phyloP scores from a whole-genome alignment of 1,284 basidiomycete species.

The Cryptococcus wingfieldii region DNA sequence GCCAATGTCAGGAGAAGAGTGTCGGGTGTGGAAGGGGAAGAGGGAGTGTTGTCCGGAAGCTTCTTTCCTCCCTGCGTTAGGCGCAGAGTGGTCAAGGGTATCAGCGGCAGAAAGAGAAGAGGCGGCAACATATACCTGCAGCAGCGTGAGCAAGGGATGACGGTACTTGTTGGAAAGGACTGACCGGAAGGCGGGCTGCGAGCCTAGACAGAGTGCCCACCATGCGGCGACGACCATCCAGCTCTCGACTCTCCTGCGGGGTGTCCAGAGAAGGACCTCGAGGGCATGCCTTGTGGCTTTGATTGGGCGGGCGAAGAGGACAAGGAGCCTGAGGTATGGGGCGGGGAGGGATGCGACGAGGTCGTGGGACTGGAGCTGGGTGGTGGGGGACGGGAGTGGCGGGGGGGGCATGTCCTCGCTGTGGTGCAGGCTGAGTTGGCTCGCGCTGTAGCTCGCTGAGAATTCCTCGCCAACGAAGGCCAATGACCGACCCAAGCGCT shows the following conservation, averaged over 20 bases:
- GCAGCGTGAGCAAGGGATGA: not conserved
- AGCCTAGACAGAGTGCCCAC: constrained; percentile 72
- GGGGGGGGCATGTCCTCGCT: not conserved
- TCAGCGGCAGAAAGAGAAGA: constrained; percentile 34
- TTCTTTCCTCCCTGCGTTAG: constrained; percentile 51
- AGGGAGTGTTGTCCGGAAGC: constrained; percentile 18
- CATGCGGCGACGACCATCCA: constrained; percentile 64
- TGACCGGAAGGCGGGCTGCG: constrained; percentile 58
- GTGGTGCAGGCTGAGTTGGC: not conserved
- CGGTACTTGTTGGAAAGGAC: constrained; percentile 21
- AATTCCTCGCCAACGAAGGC: no score
- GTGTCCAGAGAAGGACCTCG: constrained; percentile 63
- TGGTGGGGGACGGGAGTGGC: constrained; percentile 1
- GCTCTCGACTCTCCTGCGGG: constrained; percentile 59
- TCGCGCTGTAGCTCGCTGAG: no score
- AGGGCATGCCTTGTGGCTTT: constrained; percentile 52
- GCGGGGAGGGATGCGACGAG: constrained; percentile 44
- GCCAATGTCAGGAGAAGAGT: constrained; percentile 52
- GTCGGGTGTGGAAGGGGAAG: constrained; percentile 58
- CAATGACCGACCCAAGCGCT: not conserved
- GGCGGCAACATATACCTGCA: constrained; percentile 47
- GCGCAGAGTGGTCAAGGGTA: constrained; percentile 45
- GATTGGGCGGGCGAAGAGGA: constrained; percentile 56
- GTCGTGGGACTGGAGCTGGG: constrained; percentile 26
- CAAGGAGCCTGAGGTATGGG: constrained; percentile 45